These are phyloP conservation scores for Apiotrichum brassicae DNA, from an alignment of 1,284 basidiomycete species.

Conservation along the genomic window DNA sequence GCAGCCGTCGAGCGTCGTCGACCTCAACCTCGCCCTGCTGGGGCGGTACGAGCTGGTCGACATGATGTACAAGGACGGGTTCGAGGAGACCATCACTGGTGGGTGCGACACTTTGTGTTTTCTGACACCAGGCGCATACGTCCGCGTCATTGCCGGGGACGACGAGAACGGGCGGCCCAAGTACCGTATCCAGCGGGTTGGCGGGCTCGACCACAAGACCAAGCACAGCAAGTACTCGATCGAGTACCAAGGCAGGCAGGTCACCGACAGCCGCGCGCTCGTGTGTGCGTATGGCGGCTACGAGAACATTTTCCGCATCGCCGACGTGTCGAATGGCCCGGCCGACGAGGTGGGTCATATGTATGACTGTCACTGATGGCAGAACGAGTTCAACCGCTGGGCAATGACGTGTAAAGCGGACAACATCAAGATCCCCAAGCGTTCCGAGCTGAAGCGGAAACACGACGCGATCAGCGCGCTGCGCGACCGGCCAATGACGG, in stretches of 20 bases:
- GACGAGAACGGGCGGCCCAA: constrained; percentile 56
- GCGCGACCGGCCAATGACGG: constrained; percentile 60
- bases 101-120: neutral
- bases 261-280: constrained; percentile 56
- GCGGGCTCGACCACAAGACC: constrained; percentile 11
- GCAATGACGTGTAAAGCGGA: constrained; percentile 53
- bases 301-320: constrained; percentile 59
- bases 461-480: constrained; percentile 57
- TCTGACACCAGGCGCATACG: constrained; percentile 60
- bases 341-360: constrained; percentile 54
- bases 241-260: constrained; percentile 52
- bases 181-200: constrained; percentile 75
- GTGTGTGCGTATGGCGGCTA: constrained; percentile 66
- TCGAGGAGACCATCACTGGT: constrained; percentile 27
- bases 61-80: constrained; percentile 32
- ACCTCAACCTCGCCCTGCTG: constrained; percentile 65
- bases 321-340: constrained; percentile 68
- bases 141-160: constrained; percentile 62
- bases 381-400: constrained; percentile 71
- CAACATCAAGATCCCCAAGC: constrained; percentile 60
- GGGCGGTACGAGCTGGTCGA: constrained; percentile 66
- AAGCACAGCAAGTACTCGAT: constrained; percentile 59
- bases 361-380: neutral
- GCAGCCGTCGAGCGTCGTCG: constrained; percentile 61
- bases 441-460: constrained; percentile 61